Conservation (phyloP, 2,329 filamentous ascomycete genomes). For the Penicillium fuscoglaucum region DNA sequence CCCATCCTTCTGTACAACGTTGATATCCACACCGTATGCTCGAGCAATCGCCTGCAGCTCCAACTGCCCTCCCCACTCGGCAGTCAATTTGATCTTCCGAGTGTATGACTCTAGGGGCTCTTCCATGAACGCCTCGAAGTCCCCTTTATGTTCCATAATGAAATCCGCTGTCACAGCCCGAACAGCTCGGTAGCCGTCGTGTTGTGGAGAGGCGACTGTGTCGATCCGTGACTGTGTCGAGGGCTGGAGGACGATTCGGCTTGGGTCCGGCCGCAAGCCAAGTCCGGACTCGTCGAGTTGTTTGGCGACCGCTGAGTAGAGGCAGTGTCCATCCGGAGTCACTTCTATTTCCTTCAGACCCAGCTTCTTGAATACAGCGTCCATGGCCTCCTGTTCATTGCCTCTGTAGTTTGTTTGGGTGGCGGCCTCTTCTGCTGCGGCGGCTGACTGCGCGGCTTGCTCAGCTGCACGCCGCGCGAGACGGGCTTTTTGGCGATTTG, state of each 20-base stretch:
- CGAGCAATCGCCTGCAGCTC: constrained; percentile 83
- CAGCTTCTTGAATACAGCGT: constrained; percentile 62
- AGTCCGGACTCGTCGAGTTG: constrained; percentile 62
- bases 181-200: constrained; percentile 64
- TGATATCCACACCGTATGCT: constrained; percentile 76
- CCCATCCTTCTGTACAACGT: constrained; percentile 80
- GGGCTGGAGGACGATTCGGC: constrained; percentile 34
- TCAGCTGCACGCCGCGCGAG: constrained; percentile 87
- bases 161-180: constrained; percentile 72
- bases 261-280: constrained; percentile 40
- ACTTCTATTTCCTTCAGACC: constrained; percentile 75
- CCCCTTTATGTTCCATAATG: constrained; percentile 71
- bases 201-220: constrained; percentile 39
- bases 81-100: constrained; percentile 76
- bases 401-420: constrained; percentile 71
- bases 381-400: constrained; percentile 70
- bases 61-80: constrained; percentile 93
- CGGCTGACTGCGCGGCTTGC: constrained; percentile 65
- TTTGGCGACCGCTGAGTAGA: constrained; percentile 89
- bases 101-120: constrained; percentile 74
- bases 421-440: constrained; percentile 73
- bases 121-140: constrained; percentile 85
- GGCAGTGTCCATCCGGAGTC: constrained; percentile 86
- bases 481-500: constrained; percentile 87
- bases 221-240: constrained; percentile 33